A percentile compares a stretch with the other conserved stretches of the same genome.
These are phyloP conservation scores for Wickerhamiella domercqiae DNA, from an alignment of 805 yeast genomes.

Conservation along the genomic window DNA sequence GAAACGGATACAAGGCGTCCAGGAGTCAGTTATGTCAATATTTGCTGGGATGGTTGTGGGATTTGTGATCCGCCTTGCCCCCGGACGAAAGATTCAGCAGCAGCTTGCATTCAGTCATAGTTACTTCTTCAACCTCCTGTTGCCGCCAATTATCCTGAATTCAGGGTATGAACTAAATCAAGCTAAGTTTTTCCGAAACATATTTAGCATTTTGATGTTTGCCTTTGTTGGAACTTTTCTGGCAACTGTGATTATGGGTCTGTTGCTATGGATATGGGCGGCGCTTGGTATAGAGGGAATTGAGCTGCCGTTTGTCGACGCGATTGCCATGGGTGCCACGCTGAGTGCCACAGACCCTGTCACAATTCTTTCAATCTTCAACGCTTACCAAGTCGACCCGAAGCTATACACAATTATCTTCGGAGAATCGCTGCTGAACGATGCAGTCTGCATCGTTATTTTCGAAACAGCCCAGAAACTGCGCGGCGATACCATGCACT, in stretches of 20 bases:
- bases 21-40: constrained; percentile 90
- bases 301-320: constrained; percentile 85
- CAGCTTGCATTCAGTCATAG: constrained; percentile 90
- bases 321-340: constrained; percentile 94
- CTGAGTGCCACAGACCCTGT: constrained; percentile 98
- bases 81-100: constrained; percentile 95
- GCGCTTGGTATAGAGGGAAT: constrained; percentile 81
- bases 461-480: constrained; percentile 96
- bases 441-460: constrained; percentile 97
- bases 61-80: constrained; percentile 69
- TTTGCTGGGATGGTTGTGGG: constrained; percentile 97
- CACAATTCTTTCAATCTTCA: constrained; percentile 87
- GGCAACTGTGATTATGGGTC: constrained; percentile 82
- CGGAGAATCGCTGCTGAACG: constrained; percentile 90
- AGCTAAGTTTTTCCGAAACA: constrained; percentile 83
- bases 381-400: constrained; percentile 96
- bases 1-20: constrained; percentile 83
- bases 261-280: constrained; percentile 78
- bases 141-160: constrained; percentile 92
- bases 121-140: constrained; percentile 80
- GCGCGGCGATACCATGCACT: constrained; percentile 67
- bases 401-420: constrained; percentile 91
- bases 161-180: constrained; percentile 96
- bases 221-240: constrained; percentile 96
- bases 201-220: constrained; percentile 78